Evolutionary conservation across 1,284 basidiomycete genomes (phyloP).

Genomic region (Tylopilus orsonianus): DNA sequence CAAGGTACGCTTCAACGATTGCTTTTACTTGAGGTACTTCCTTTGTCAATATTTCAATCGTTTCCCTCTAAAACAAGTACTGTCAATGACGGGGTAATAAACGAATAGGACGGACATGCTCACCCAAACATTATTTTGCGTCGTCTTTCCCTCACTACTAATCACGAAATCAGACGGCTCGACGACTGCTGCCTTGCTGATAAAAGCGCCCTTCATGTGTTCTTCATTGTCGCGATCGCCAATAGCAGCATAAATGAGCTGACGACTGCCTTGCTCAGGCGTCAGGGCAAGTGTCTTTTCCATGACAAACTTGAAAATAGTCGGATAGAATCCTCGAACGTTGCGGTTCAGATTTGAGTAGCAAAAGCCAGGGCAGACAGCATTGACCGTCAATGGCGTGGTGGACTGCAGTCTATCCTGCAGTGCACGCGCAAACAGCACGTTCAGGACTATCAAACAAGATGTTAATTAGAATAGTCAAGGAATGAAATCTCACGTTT

Average conservation of each 20-base stretch:
- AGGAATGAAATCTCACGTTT: conserved; percentile 17
- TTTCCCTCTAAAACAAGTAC: conserved; percentile 27
- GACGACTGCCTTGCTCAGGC: conserved; percentile 38
- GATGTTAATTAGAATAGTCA: neutral
- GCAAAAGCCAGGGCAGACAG: conserved; percentile 51
- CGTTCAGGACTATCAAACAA: conserved; percentile 22
- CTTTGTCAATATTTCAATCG: conserved; percentile 31
- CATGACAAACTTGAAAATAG: conserved; percentile 3
- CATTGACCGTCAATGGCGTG: conserved; percentile 34
- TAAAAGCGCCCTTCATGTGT: conserved; percentile 40
- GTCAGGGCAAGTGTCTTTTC: conserved; percentile 22
- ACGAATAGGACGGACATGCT: neutral
- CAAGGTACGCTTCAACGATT: conserved; percentile 14
- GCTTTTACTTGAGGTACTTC: conserved; percentile 10
- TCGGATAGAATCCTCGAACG: conserved; percentile 14
- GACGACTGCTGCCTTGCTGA: conserved; percentile 27
- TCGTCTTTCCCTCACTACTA: conserved; percentile 39
- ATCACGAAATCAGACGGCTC: conserved; percentile 49
- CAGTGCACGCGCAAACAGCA: conserved; percentile 29
- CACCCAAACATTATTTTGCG: conserved; percentile 47
- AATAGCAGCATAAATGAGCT: conserved; percentile 35
- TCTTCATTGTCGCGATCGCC: conserved; percentile 27
- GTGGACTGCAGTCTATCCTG: conserved; percentile 19
- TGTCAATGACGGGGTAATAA: neutral
- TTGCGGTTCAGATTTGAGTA: conserved; percentile 39